Evolutionary conservation across 805 yeast species (phyloP).

Genomic region (Myxozyma mucilagina): DNA sequence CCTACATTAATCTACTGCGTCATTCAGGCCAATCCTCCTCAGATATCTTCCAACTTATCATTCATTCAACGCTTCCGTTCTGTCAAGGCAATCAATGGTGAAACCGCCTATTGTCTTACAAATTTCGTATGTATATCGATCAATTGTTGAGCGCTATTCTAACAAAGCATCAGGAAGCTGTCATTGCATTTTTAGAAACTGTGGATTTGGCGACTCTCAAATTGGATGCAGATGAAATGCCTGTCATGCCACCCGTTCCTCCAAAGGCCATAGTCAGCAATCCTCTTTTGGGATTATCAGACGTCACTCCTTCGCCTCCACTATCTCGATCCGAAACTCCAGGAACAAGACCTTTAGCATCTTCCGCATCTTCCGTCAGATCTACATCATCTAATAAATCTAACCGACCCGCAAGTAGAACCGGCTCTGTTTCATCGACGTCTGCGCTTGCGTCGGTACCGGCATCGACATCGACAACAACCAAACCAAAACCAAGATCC

Average conservation of each 20-base stretch:
- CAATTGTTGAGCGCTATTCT: not conserved
- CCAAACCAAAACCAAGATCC: not conserved
- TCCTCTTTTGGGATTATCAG: conserved; percentile 4
- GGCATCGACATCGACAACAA: not conserved
- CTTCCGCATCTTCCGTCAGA: conserved; percentile 2
- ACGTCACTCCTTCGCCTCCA: not conserved
- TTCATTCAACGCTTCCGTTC: conserved; percentile 46
- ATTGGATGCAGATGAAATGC: conserved; percentile 34
- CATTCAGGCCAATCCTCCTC: conserved; percentile 37
- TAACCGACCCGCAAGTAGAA: not conserved
- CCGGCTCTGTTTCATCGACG: not conserved
- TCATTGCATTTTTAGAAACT: conserved; percentile 43
- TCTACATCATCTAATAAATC: conserved; percentile 57
- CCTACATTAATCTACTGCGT: conserved; percentile 44
- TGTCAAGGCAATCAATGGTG: conserved; percentile 40
- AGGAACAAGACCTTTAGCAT: not conserved
- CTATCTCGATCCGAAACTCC: conserved; percentile 1
- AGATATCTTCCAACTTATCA: conserved; percentile 42
- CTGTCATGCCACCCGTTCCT: conserved; percentile 16
- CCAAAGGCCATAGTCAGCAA: conserved; percentile 1
- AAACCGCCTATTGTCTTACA: conserved; percentile 45
- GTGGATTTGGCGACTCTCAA: conserved; percentile 40
- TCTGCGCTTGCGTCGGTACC: not conserved
- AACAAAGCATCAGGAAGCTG: conserved; percentile 41
- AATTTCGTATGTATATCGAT: conserved; percentile 36